Evolutionary conservation across 169 alveolate genomes (phyloP), one percentile per base, ranked within the genome.

Genomic region (Plasmodium chabaudi): DNA sequence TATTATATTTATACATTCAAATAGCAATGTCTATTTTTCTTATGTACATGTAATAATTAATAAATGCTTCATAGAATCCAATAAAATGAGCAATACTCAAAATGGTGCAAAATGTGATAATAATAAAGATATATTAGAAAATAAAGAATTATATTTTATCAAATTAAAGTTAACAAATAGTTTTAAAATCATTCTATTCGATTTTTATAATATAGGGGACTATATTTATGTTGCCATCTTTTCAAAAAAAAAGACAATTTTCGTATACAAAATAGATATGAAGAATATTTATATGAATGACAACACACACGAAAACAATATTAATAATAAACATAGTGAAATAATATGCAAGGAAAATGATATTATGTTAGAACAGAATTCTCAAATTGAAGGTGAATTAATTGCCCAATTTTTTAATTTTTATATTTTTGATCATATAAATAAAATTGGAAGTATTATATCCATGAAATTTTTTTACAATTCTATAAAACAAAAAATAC

Each of bases 381-480:
- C 42, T 1, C 42, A 34, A 34, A 34, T 34, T 5, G 42, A 34
- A 34, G 42, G 42, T 0, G n/a, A 82, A 25, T 57, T 67, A 61
- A 47, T 82, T 7, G 82, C 84, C 12, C 84, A 82, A 42, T 82
- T 82, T 47, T 23, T 67, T 23, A 82, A 70, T 51, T 82, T 82
- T 39, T 82, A 82, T 46, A 44, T 55, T 39, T 82, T 82, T 27
- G 90, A 82, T 39, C 64, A 82, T 60, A 44, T 82, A 67, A 82
- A 67, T 61, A 82, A 82, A 65, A 63, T 82, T 7, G 90, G 90
- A 10, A 82, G 90, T 47, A 82, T 82, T 70, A 47, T 82, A 49
- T 55, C 64, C 65, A 82, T 82, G 90, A 82, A 82, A 46, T 82
- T 82, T 67, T 82, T 82, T 82, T 82, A 82, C 53, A 67, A 47